Conservation (phyloP, 2,329 filamentous ascomycete species). For the Sclerotinia spermophila region DNA sequence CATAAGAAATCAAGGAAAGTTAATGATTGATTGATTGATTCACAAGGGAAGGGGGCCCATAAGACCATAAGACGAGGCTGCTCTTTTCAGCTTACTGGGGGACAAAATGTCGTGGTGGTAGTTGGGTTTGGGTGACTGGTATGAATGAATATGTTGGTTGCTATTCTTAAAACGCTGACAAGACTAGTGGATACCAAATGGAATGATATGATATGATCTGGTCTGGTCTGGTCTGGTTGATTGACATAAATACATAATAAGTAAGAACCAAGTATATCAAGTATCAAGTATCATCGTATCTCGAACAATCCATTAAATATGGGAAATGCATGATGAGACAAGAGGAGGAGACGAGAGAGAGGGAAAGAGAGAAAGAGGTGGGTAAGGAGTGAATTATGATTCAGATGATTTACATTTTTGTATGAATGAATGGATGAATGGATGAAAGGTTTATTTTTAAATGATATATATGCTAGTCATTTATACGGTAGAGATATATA, state of each 20-base stretch:
- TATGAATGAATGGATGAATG: neutral
- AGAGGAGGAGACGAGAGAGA: neutral
- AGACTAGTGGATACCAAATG: conserved; percentile 8
- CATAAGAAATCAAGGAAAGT: neutral
- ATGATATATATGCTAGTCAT: neutral
- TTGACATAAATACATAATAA: too few species aligned
- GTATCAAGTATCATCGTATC: too few species aligned
- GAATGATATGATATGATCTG: neutral
- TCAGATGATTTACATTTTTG: neutral
- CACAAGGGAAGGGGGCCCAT: neutral
- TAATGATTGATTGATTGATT: neutral
- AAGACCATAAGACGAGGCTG: neutral
- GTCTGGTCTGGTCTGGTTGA: too few species aligned
- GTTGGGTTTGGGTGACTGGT: too few species aligned
- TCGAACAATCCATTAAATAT: neutral
- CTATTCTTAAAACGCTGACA: conserved; percentile 12
- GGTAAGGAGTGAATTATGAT: neutral
- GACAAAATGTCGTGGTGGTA: too few species aligned
- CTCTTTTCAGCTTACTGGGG: neutral
- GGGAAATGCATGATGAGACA: neutral
- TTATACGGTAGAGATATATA: too few species aligned
- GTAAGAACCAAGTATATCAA: too few species aligned
- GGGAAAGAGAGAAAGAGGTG: neutral
- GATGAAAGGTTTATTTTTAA: neutral
- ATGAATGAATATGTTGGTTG: neutral